phyloP scores from a whole-genome alignment of 495 filamentous ascomycete species.

The Trypethelium eluteriae region DNA sequence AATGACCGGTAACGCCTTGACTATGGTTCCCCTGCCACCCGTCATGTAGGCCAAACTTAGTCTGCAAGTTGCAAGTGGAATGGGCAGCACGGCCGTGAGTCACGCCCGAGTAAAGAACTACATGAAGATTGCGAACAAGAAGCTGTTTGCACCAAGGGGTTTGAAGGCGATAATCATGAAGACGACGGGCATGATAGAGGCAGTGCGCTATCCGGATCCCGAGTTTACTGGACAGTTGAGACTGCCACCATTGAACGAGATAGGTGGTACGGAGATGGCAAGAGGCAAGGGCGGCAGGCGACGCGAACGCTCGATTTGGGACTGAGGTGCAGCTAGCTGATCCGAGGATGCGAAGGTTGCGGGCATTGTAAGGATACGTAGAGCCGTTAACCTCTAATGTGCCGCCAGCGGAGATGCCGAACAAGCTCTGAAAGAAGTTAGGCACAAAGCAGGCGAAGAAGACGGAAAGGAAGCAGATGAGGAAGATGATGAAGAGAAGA shows the following conservation, averaged over 20 bases:
- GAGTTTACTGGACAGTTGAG: not conserved
- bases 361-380: not conserved
- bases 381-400: slow-evolving; percentile 2
- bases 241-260: not conserved
- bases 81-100: not conserved
- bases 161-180: slow-evolving; percentile 1
- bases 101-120: not conserved
- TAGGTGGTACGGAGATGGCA: not conserved
- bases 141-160: not conserved
- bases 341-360: not conserved
- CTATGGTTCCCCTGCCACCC: not conserved
- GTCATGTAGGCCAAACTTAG: not conserved
- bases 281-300: not conserved
- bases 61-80: not conserved
- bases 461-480: slow-evolving; percentile 4
- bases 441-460: not conserved
- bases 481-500: slow-evolving; percentile 5
- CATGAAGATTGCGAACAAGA: slow-evolving; percentile 1
- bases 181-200: slow-evolving; percentile 5
- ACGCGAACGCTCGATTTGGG: not conserved
- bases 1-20: not conserved
- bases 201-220: not conserved
- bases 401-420: not conserved
- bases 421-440: not conserved
- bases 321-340: not conserved